Base-by-base conservation (phyloP, 495 filamentous ascomycete genomes). In the Lasiosphaeria miniovina region DNA sequence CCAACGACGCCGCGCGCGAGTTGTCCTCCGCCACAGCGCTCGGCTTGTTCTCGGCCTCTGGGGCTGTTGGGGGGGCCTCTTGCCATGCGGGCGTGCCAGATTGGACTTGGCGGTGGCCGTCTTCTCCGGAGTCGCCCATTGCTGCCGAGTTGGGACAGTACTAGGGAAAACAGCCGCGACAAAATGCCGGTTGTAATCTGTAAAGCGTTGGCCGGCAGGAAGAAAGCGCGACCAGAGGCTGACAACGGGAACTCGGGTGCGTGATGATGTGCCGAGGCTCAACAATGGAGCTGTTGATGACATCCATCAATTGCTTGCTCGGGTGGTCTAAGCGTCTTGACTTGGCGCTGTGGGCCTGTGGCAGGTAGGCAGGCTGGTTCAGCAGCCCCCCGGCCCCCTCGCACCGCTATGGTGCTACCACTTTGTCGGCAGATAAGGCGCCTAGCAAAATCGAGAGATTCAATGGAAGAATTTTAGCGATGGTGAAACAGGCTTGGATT, bases 1-100 rank as follows among this genome's bases (percentile, higher is more conserved):
- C 84, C 15, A 93, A 67, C 10, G 88, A 78, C 33, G 77, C 67
- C 54, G 69, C 66, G 15, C 69, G 69, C 24, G 65, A 55, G 24
- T 66, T 55, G 57, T 68, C 32, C 9, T 54, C 4, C 4, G 43
- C 54, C 14, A 49, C 17, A 2, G 24, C 34, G 6, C 8, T 49
- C 14, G 36, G 36, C 43, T 52, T 46, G 7, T 43, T 11, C n/a
- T 61, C 58, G 65, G 68, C 12, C 2, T 32, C 40, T 15, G 56
- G 24, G 10, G 51, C 53, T 6, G 63, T 49, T 15, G 56, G 24
- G 14, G 51, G 60, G 6, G 63, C 40, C 38, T 53, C 38, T 52
- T 66, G 63, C 63, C 60, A 66, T 31, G 46, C 48, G 3, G 63
- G 60, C 12, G 45, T 49, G 34, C 41, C 56, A 65, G 70, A 61